Base-by-base conservation (phyloP, 805 yeast genomes). In the Yamadazyma scolyti region DNA sequence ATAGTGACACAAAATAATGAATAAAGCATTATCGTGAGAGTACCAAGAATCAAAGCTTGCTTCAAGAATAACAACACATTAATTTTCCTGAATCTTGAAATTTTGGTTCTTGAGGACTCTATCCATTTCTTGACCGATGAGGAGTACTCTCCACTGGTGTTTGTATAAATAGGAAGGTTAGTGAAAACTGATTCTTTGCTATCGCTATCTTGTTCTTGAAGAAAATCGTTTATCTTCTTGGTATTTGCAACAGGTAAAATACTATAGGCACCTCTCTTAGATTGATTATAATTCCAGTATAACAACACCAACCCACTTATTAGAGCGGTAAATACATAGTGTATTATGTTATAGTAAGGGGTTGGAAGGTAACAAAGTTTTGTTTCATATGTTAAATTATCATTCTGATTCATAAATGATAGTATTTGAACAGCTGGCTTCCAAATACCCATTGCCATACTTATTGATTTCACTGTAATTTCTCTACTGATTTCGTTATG, bases 381-480 rank as follows among this genome's bases (percentile, higher is more conserved):
- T 12, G 72, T 67, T n/a, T 48, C 43, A 44, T 60, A 68, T 7
- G 23, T 30, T 16, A 39, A 34, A 15, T 23, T 9, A 6, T 31
- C 41, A n/a, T 33, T 23, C 4, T 16, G 11, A 23, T 39, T 42
- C 2, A 42, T 34, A 25, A 93, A 64, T 0, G 96, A 77, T 5
- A 93, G 56, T 29, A 93, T 54, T 52, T 93, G 96, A 26, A 88
- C 73, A 0, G 95, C 97, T 0, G 99, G 99, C 31, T 68, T 65
- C 31, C 66, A 58, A 17, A 93, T 78, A 0, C 97, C 97, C 79
- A 86, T 84, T 14, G 95, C 89, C 95, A 93, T 84, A 9, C 96
- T 82, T 31, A 82, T 77, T 3, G 95, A 77, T 55, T 93, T 93
- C 17, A 89, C 88, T 0, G 96, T 86, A 41, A 82, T 77, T 53